Percentiles rank a stretch among this genome's conserved stretches.
These are phyloP conservation scores for Gelatoporia subvermispora DNA, from an alignment of 768 basidiomycete genomes.

Conservation along the genomic window DNA sequence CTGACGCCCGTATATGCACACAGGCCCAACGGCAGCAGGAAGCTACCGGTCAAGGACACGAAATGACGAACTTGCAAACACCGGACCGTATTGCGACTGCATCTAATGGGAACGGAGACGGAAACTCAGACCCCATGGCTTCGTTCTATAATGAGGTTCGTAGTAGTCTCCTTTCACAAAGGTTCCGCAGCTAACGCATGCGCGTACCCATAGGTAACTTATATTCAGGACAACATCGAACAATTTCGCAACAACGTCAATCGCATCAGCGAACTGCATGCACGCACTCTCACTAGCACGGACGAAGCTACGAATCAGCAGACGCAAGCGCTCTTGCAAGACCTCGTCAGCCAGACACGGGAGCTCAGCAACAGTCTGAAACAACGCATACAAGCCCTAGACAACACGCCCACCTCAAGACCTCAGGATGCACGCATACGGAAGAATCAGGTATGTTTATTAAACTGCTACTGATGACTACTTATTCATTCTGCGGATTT, in stretches of 20 bases:
- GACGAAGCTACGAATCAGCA: constrained; percentile 64
- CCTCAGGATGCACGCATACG: constrained; percentile 69
- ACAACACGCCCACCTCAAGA: constrained; percentile 57
- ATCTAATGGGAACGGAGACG: constrained; percentile 16
- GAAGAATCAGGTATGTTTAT: constrained; percentile 59
- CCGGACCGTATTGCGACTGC: constrained; percentile 15
- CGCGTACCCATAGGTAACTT: constrained; percentile 50
- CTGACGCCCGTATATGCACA: constrained; percentile 4
- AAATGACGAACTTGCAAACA: constrained; percentile 24
- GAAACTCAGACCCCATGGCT: constrained; percentile 21
- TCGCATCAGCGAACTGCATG: constrained; percentile 68
- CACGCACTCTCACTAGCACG: constrained; percentile 68
- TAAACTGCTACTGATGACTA: background rate
- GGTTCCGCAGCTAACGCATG: background rate
- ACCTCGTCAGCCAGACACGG: constrained; percentile 68
- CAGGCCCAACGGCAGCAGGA: constrained; percentile 28
- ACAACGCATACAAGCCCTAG: constrained; percentile 64
- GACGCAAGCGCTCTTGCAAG: constrained; percentile 58
- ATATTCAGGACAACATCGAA: constrained; percentile 65
- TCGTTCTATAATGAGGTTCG: constrained; percentile 30
- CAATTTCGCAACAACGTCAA: constrained; percentile 66
- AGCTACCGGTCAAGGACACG: constrained; percentile 16
- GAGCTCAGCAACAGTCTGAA: constrained; percentile 66
- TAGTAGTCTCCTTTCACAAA: background rate
- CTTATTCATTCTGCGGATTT: background rate